phyloP scores from a whole-genome alignment of 495 filamentous ascomycete genomes.

The Penicillium mononematosum region DNA sequence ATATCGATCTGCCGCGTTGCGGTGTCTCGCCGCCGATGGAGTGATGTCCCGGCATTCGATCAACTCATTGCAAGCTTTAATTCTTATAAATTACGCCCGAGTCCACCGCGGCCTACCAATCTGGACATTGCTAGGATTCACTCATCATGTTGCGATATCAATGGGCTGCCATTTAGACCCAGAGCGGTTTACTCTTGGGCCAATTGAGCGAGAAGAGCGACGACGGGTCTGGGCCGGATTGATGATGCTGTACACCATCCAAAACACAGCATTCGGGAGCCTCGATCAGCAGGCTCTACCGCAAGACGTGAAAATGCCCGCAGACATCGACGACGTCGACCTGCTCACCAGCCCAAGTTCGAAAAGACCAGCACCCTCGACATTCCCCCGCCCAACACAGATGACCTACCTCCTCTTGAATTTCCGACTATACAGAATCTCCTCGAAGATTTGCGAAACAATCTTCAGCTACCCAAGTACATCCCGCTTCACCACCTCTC shows the following conservation, averaged over 20 bases:
- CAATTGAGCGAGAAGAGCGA: conserved; percentile 48
- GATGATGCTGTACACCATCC: conserved; percentile 45
- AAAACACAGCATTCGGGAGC: conserved; percentile 40
- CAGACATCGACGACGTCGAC: conserved; percentile 46
- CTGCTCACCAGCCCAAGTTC: conserved; percentile 33
- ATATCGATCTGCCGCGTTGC: conserved; percentile 46
- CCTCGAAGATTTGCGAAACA: conserved; percentile 42
- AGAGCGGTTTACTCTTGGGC: conserved; percentile 39
- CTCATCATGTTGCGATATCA: conserved; percentile 47
- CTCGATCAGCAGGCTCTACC: conserved; percentile 27
- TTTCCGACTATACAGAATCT: conserved; percentile 41
- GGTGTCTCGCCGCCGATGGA: conserved; percentile 44
- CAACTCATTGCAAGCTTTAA: conserved; percentile 46
- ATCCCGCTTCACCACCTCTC: conserved; percentile 27
- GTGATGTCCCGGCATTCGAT: conserved; percentile 47
- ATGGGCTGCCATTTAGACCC: conserved; percentile 51
- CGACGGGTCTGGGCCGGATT: conserved; percentile 48
- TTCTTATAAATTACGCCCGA: conserved; percentile 46
- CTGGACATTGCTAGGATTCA: conserved; percentile 46
- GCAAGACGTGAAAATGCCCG: conserved; percentile 41
- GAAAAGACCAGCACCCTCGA: conserved; percentile 16
- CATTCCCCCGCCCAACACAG: conserved; percentile 40
- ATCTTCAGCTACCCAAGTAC: conserved; percentile 36
- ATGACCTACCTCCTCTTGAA: conserved; percentile 50
- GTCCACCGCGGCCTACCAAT: conserved; percentile 41